Conservation (phyloP, 768 basidiomycete species). For the Chalciporus pseudorubinellus region DNA sequence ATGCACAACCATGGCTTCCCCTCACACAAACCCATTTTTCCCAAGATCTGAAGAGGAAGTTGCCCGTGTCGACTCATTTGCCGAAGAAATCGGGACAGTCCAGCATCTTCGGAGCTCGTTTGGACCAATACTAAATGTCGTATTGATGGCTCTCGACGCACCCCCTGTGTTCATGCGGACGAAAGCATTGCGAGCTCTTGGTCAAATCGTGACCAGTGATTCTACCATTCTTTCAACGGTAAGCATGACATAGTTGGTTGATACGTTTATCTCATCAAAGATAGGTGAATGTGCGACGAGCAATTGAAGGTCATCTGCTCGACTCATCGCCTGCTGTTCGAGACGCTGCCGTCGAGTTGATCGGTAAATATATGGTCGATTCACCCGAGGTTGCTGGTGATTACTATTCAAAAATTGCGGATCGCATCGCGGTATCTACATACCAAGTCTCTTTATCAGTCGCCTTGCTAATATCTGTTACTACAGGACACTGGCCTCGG, state of each 20-base stretch:
- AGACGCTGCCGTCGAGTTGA: slow-evolving; percentile 94
- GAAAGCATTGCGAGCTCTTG: slow-evolving; percentile 87
- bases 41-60: slow-evolving; percentile 70
- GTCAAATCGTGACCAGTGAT: slow-evolving; percentile 88
- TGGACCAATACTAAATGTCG: slow-evolving; percentile 76
- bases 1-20: background rate
- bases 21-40: slow-evolving; percentile 8
- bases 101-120: slow-evolving; percentile 79
- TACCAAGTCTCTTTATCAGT: background rate
- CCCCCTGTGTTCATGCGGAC: slow-evolving; percentile 90
- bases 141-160: slow-evolving; percentile 78
- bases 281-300: slow-evolving; percentile 74
- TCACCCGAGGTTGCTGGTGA: slow-evolving; percentile 84
- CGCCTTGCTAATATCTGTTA: background rate
- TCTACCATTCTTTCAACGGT: slow-evolving; percentile 77
- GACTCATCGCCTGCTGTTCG: slow-evolving; percentile 94
- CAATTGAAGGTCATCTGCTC: slow-evolving; percentile 86
- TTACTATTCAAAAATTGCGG: slow-evolving; percentile 86
- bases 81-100: slow-evolving; percentile 74
- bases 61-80: slow-evolving; percentile 60
- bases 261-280: slow-evolving; percentile 3
- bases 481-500: slow-evolving; percentile 87
- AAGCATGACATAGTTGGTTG: slow-evolving; percentile 23
- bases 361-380: slow-evolving; percentile 96
- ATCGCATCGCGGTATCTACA: slow-evolving; percentile 78